These are phyloP conservation scores for Exophiala calicioides DNA, from an alignment of 2,329 filamentous ascomycete genomes.

Conservation along the genomic window DNA sequence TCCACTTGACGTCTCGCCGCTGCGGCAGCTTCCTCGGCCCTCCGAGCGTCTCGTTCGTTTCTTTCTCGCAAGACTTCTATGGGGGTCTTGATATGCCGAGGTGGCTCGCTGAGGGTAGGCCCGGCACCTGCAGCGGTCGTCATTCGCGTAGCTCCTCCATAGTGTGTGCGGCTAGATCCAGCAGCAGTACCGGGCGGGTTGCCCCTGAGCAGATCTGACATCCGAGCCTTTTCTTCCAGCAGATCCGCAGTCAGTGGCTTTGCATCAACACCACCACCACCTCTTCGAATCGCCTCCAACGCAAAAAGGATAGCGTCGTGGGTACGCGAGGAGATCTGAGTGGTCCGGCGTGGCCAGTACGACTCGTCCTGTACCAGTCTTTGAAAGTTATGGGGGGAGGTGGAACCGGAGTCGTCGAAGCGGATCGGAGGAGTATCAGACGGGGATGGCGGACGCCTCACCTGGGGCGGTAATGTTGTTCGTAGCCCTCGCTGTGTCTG, in stretches of 20 bases:
- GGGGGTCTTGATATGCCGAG: slow-evolving; percentile 76
- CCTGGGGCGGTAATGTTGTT: slow-evolving; percentile 29
- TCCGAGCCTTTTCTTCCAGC: slow-evolving; percentile 84
- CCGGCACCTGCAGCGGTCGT: slow-evolving; percentile 41
- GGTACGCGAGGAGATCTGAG: slow-evolving; percentile 76
- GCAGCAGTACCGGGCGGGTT: slow-evolving; percentile 45
- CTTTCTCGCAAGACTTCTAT: slow-evolving; percentile 90
- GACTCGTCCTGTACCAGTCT: slow-evolving; percentile 43
- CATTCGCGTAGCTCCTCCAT: slow-evolving; percentile 56
- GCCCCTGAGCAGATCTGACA: slow-evolving; percentile 78
- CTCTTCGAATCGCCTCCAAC: slow-evolving; percentile 73
- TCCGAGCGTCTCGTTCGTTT: slow-evolving; percentile 71
- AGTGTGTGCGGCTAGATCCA: slow-evolving; percentile 58
- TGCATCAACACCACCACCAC: slow-evolving; percentile 32
- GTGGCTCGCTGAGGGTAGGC: slow-evolving; percentile 53
- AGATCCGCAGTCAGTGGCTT: slow-evolving; percentile 83
- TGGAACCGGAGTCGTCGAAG: slow-evolving; percentile 30
- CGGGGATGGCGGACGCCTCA: slow-evolving; percentile 28
- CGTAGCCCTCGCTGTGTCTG: slow-evolving; percentile 43
- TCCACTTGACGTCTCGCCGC: slow-evolving; percentile 54
- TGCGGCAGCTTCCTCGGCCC: slow-evolving; percentile 69
- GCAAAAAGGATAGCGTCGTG: slow-evolving; percentile 89
- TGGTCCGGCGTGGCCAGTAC: slow-evolving; percentile 53
- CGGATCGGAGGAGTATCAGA: slow-evolving; percentile 13
- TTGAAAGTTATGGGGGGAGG: slow-evolving; percentile 37